A percentile compares a stretch with the other conserved stretches of the same genome.
phyloP scores from a whole-genome alignment of 1,139 yeast species.

The Yamadazyma jaroonii region DNA sequence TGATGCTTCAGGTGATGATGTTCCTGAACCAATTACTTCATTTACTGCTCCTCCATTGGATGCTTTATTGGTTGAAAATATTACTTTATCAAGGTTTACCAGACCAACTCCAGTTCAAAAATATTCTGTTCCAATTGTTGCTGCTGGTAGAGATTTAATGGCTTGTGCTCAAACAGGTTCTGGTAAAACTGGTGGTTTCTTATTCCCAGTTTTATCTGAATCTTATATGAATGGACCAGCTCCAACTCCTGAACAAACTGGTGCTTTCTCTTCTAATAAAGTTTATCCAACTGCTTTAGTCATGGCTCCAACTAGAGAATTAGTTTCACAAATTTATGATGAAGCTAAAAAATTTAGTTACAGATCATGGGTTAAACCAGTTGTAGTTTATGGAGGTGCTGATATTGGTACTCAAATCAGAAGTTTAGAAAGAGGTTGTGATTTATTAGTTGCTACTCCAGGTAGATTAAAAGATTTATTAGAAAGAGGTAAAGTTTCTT shows the following conservation, averaged over 20 bases:
- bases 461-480: conserved; percentile 96
- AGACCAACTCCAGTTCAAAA: conserved; percentile 99
- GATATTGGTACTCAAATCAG: conserved; percentile 86
- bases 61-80: conserved; percentile 80
- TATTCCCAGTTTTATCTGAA: conserved; percentile 95
- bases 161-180: conserved; percentile 99
- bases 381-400: conserved; percentile 98
- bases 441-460: conserved; percentile 94
- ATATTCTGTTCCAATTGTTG: conserved; percentile 96
- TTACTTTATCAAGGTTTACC: conserved; percentile 82
- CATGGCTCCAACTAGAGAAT: conserved; percentile 98
- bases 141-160: conserved; percentile 96
- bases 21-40: conserved; percentile 87
- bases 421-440: conserved; percentile 92
- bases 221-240: conserved; percentile 90
- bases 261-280: conserved; percentile 65
- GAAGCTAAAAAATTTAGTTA: conserved; percentile 95
- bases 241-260: conserved; percentile 50
- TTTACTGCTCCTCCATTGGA: conserved; percentile 95
- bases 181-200: conserved; percentile 99
- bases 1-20: conserved; percentile 93
- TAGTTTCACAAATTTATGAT: conserved; percentile 93
- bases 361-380: conserved; percentile 98
- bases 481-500: conserved; percentile 91
- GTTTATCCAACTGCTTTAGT: conserved; percentile 94